A percentile compares a stretch with the other conserved stretches of the same genome.
phyloP scores from a whole-genome alignment of 2,329 filamentous ascomycete species.

The Colletotrichum incanum region DNA sequence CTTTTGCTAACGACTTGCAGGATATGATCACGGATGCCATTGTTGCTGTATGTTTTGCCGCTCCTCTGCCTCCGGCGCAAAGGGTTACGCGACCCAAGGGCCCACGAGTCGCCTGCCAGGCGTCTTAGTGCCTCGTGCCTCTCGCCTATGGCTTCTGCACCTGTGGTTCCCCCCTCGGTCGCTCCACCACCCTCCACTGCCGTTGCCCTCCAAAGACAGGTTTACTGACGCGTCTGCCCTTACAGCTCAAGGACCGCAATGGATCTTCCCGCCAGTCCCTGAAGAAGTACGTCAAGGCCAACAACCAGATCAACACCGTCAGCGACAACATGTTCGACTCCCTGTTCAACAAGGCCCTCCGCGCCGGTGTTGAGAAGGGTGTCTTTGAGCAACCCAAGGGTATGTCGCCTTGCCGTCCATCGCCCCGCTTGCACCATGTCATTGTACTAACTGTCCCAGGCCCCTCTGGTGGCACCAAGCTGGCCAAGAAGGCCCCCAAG shows the following conservation, averaged over 20 bases:
- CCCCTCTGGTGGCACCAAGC: conserved; percentile 91
- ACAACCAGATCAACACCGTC: conserved; percentile 56
- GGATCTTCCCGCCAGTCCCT: conserved; percentile 74
- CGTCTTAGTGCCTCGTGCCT: background rate
- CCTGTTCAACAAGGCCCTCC: conserved; percentile 89
- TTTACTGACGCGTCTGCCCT: conserved; percentile 58
- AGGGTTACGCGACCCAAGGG: conserved; percentile 39
- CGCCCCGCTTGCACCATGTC: background rate
- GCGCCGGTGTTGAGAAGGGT: conserved; percentile 87
- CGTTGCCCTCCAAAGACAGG: conserved; percentile 24
- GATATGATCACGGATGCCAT: conserved; percentile 77
- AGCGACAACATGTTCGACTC: conserved; percentile 73
- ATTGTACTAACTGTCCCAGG: conserved; percentile 62
- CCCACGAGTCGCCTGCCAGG: conserved; percentile 17
- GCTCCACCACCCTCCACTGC: conserved; percentile 36
- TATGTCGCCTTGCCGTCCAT: conserved; percentile 60
- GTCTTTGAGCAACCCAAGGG: conserved; percentile 93
- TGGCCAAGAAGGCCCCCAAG: conserved; percentile 90
- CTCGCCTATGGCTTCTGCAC: background rate
- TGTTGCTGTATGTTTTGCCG: conserved; percentile 67
- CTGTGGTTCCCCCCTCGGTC: conserved; percentile 44
- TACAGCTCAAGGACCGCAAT: conserved; percentile 74
- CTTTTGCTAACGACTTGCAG: conserved; percentile 59
- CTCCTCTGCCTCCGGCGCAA: conserved; percentile 57
- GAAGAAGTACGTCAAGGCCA: conserved; percentile 69